phyloP scores from a whole-genome alignment of 139 green algal species.

The Yamagishiella unicocca region DNA sequence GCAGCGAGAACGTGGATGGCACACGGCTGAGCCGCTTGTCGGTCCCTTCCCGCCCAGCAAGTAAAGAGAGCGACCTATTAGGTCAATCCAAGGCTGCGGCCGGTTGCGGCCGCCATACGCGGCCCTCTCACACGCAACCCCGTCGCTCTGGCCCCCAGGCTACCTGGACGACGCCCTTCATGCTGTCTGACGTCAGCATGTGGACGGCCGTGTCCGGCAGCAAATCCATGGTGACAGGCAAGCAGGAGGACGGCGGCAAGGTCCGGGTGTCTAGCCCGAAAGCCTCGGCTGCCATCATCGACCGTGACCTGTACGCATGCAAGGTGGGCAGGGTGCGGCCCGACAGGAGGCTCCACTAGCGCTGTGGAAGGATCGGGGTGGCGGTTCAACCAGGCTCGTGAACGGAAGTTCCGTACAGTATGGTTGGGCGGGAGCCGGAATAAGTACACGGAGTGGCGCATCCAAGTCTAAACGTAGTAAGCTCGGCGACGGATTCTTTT shows the following conservation, averaged over 20 bases:
- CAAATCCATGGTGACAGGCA: not conserved
- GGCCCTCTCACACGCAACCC: not conserved
- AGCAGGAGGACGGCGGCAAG: not conserved
- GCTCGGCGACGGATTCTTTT: no score
- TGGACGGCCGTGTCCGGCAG: not conserved
- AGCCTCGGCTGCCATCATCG: not conserved
- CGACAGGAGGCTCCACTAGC: no score
- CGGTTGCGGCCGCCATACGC: no score
- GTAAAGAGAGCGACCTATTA: no score
- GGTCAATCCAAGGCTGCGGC: no score
- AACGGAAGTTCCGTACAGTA: not conserved
- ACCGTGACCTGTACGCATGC: slow-evolving; percentile 35
- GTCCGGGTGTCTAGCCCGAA: not conserved
- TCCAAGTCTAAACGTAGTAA: no score
- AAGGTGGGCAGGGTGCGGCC: no score
- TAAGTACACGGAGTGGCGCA: not conserved
- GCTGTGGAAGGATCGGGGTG: not conserved
- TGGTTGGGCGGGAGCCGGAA: not conserved
- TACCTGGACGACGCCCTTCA: slow-evolving; percentile 39
- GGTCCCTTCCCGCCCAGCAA: no score
- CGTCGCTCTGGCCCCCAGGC: slow-evolving; percentile 5
- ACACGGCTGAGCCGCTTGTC: no score
- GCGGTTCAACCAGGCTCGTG: not conserved
- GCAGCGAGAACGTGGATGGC: no score
- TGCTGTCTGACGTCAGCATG: not conserved